phyloP scores from a whole-genome alignment of 257 asterid species.

The Coffea canephora region DNA sequence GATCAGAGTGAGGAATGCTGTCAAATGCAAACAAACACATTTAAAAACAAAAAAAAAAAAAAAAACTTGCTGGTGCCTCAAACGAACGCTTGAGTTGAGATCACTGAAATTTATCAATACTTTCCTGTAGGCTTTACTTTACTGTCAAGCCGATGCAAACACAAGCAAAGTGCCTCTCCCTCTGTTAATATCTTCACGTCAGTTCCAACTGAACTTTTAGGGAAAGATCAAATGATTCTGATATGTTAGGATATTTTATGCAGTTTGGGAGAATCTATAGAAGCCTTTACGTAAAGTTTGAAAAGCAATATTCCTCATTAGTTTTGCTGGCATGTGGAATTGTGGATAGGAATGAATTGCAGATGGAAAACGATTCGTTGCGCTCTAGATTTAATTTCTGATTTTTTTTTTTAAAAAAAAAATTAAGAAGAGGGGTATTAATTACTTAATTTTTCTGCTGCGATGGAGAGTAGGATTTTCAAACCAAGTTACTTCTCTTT shows the following conservation, averaged over 20 bases:
- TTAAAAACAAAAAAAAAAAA: too few relatives aligned
- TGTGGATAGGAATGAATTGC: slow-evolving; percentile 50
- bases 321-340: slow-evolving; percentile 36
- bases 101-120: background rate
- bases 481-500: background rate
- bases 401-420: background rate
- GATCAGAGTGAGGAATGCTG: slow-evolving; percentile 2
- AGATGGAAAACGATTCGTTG: slow-evolving; percentile 29
- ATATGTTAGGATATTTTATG: slow-evolving; percentile 55
- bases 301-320: slow-evolving; percentile 44
- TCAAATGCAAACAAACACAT: background rate
- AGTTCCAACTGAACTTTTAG: slow-evolving; percentile 43
- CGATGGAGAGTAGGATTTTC: background rate
- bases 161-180: slow-evolving; percentile 19
- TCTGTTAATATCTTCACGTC: slow-evolving; percentile 28
- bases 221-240: slow-evolving; percentile 55
- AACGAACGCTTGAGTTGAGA: slow-evolving; percentile 4
- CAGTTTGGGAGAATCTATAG: slow-evolving; percentile 62
- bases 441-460: background rate
- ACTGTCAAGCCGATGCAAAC: slow-evolving; percentile 15
- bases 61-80: slow-evolving; percentile 1
- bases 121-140: slow-evolving; percentile 3
- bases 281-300: slow-evolving; percentile 45
- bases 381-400: slow-evolving; percentile 7
- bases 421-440: background rate